Evolutionary conservation across 768 basidiomycete species (phyloP).

Genomic region (Tulasnella sp.): DNA sequence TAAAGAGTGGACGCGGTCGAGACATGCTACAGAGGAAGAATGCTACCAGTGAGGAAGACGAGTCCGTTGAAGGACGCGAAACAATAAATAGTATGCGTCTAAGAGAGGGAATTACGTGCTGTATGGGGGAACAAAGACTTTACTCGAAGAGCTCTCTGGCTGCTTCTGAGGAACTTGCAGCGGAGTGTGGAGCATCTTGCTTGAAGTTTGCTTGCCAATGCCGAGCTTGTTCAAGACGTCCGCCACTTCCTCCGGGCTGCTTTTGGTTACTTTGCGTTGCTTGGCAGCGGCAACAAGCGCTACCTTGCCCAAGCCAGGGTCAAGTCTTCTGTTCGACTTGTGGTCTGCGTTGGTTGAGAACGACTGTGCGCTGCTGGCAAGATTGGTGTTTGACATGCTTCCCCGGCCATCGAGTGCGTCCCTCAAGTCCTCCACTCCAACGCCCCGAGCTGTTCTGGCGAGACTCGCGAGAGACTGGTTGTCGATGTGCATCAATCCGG

Average conservation of each 20-base stretch:
- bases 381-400: conserved; percentile 47
- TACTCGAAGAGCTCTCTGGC: conserved; percentile 1
- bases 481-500: conserved; percentile 84
- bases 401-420: conserved; percentile 84
- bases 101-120: not conserved
- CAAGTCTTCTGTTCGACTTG: conserved; percentile 4
- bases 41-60: not conserved
- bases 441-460: conserved; percentile 67
- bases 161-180: conserved; percentile 20
- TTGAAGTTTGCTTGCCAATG: conserved; percentile 55
- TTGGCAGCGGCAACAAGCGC: conserved; percentile 23
- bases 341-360: conserved; percentile 21
- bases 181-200: conserved; percentile 23
- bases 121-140: conserved; percentile 9
- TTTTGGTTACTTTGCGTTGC: conserved; percentile 20
- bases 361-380: conserved; percentile 23
- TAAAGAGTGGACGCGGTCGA: not conserved
- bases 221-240: conserved; percentile 81
- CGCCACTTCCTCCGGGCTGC: conserved; percentile 63
- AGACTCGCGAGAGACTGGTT: conserved; percentile 85
- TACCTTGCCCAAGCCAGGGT: conserved; percentile 18
- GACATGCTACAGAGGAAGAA: not conserved
- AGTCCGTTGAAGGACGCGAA: not conserved
- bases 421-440: conserved; percentile 82
- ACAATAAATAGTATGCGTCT: not conserved